Evolutionary conservation across 2,329 filamentous ascomycete species (phyloP).

Genomic region (Fusarium palustre): DNA sequence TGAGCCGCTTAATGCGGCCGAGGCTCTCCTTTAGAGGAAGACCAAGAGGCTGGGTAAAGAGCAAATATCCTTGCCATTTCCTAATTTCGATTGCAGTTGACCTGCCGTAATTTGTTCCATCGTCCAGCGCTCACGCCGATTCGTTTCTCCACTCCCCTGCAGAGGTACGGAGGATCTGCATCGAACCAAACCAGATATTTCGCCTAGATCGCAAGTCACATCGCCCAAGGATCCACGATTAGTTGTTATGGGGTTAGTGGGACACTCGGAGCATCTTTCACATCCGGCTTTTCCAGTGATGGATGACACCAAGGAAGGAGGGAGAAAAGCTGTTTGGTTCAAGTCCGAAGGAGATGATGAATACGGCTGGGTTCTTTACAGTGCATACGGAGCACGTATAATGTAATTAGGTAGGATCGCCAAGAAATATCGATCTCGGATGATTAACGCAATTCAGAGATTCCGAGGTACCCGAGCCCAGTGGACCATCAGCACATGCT

Average conservation of each 20-base stretch:
- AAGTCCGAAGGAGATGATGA: background rate
- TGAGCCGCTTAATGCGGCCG: background rate
- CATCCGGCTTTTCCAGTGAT: background rate
- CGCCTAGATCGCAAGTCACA: slow-evolving; percentile 1
- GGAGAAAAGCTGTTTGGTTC: background rate
- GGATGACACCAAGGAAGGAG: background rate
- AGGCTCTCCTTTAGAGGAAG: too few relatives aligned
- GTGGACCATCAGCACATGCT: background rate
- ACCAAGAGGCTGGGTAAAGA: background rate
- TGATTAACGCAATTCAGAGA: background rate
- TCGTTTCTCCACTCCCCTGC: slow-evolving; percentile 6
- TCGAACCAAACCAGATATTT: background rate
- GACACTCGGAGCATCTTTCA: background rate
- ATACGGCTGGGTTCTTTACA: background rate
- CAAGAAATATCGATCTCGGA: background rate
- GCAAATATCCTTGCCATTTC: background rate
- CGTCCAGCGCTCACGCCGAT: background rate
- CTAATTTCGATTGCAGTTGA: background rate
- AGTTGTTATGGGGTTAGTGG: background rate
- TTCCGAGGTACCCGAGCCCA: slow-evolving; percentile 10
- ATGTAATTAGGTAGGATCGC: background rate
- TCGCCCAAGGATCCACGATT: slow-evolving; percentile 11
- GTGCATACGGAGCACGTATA: background rate
- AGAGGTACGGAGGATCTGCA: background rate
- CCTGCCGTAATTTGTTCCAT: slow-evolving; percentile 1